Evolutionary conservation across 257 asterid species (phyloP).

Genomic region (Ligustrum vulgare): DNA sequence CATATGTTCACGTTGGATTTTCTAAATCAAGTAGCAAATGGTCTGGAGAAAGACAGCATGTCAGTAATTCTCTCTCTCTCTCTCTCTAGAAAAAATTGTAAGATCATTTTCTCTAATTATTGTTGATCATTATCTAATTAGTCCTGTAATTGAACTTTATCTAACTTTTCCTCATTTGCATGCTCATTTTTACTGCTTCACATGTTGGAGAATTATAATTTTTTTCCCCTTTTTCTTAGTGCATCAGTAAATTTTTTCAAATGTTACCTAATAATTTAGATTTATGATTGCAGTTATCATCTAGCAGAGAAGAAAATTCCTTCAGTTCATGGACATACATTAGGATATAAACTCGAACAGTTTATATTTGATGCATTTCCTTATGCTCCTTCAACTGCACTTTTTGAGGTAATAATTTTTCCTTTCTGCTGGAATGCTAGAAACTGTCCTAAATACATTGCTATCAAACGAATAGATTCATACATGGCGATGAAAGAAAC

Average conservation of each 20-base stretch:
- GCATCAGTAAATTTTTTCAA: neutral
- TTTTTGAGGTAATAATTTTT: slow-evolving; percentile 67
- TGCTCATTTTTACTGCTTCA: neutral
- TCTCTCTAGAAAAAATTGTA: neutral
- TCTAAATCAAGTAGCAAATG: slow-evolving; percentile 91
- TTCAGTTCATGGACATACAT: slow-evolving; percentile 75
- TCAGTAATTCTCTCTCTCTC: slow-evolving; percentile 37
- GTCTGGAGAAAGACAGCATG: slow-evolving; percentile 98
- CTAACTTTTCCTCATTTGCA: neutral
- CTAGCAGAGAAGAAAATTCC: slow-evolving; percentile 88
- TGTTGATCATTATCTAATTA: neutral
- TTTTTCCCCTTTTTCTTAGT: neutral
- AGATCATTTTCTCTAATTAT: neutral
- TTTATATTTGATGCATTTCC: slow-evolving; percentile 96
- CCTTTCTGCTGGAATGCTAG: neutral
- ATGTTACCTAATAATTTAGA: neutral
- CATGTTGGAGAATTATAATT: neutral
- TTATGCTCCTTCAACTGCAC: slow-evolving; percentile 85
- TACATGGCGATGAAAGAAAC: neutral
- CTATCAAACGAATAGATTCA: neutral
- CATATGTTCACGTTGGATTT: slow-evolving; percentile 94
- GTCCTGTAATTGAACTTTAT: neutral
- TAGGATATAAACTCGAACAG: slow-evolving; percentile 87
- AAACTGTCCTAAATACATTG: neutral
- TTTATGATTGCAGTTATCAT: slow-evolving; percentile 66